A percentile compares a stretch with the other conserved stretches of the same genome.
phyloP scores from a whole-genome alignment of 164 flowering plant genomes.

The Berberis vulgaris region DNA sequence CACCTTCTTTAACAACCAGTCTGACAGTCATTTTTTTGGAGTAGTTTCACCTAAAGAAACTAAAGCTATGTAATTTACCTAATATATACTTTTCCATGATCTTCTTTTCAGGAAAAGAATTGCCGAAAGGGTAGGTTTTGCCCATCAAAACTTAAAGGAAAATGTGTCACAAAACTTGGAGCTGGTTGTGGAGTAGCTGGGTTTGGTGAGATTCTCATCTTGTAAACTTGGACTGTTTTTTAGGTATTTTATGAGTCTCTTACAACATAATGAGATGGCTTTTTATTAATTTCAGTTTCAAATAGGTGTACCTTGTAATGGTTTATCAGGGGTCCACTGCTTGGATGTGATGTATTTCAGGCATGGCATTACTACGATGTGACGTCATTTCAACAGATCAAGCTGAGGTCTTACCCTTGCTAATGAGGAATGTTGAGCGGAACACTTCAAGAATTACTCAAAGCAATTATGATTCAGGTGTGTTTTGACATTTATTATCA shows the following conservation, averaged over 20 bases:
- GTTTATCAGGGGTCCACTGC: neutral
- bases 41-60: neutral
- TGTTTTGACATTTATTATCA: conserved; percentile 3
- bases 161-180: conserved; percentile 89
- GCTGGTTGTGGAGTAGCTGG: conserved; percentile 98
- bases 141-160: conserved; percentile 76
- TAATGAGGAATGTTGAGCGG: conserved; percentile 74
- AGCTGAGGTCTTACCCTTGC: conserved; percentile 79
- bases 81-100: conserved; percentile 1
- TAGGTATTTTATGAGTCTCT: neutral
- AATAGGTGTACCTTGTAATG: neutral
- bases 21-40: too few relatives aligned
- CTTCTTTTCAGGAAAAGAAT: conserved; percentile 56
- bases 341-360: conserved; percentile 32
- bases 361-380: conserved; percentile 91
- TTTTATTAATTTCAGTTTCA: neutral
- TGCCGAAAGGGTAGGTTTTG: conserved; percentile 83
- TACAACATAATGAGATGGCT: too few relatives aligned
- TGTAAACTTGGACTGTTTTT: too few relatives aligned
- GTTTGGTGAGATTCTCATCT: conserved; percentile 51
- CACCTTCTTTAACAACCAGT: too few relatives aligned
- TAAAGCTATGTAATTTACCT: neutral
- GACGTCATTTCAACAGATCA: conserved; percentile 87
- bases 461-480: conserved; percentile 51
- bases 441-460: conserved; percentile 75